A percentile compares a stretch with the other conserved stretches of the same genome.
Conservation (phyloP, 2,329 filamentous ascomycete genomes). For the Boeremia lycopersici region DNA sequence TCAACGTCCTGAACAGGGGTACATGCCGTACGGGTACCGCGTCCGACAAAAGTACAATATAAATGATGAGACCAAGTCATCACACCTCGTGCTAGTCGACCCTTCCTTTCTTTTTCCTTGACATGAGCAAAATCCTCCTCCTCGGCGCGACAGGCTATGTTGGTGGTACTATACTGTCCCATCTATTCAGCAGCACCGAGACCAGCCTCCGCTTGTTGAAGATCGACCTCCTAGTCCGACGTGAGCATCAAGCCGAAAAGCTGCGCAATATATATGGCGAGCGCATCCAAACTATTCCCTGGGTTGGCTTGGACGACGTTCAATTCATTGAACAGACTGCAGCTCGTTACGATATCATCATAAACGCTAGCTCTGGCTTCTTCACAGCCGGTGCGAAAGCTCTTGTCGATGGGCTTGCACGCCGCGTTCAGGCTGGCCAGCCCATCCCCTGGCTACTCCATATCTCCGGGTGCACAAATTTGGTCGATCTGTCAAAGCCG, state of each 20-base stretch:
- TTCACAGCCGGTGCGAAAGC: slow-evolving; percentile 18
- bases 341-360: slow-evolving; percentile 22
- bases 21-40: too few relatives aligned
- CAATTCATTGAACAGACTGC: slow-evolving; percentile 18
- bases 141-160: slow-evolving; percentile 25
- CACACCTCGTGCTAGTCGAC: too few relatives aligned
- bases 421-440: slow-evolving; percentile 10
- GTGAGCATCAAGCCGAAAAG: slow-evolving; percentile 10
- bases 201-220: slow-evolving; percentile 16
- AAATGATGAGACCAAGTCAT: too few relatives aligned
- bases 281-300: slow-evolving; percentile 17
- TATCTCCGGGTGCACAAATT: slow-evolving; percentile 24
- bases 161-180: slow-evolving; percentile 21
- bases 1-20: too few relatives aligned
- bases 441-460: slow-evolving; percentile 21
- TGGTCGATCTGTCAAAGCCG: slow-evolving; percentile 17
- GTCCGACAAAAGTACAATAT: too few relatives aligned
- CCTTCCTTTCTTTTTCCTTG: background rate
- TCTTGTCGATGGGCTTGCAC: slow-evolving; percentile 23
- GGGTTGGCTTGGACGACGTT: slow-evolving; percentile 19
- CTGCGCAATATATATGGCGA: slow-evolving; percentile 13
- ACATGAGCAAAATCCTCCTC: slow-evolving; percentile 24
- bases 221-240: slow-evolving; percentile 21
- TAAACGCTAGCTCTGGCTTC: slow-evolving; percentile 24
- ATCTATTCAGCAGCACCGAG: slow-evolving; percentile 9